Evolutionary conservation across 2,329 filamentous ascomycete species (phyloP), one percentile per base, ranked within the genome.

Genomic region (Xylariaceae sp.): DNA sequence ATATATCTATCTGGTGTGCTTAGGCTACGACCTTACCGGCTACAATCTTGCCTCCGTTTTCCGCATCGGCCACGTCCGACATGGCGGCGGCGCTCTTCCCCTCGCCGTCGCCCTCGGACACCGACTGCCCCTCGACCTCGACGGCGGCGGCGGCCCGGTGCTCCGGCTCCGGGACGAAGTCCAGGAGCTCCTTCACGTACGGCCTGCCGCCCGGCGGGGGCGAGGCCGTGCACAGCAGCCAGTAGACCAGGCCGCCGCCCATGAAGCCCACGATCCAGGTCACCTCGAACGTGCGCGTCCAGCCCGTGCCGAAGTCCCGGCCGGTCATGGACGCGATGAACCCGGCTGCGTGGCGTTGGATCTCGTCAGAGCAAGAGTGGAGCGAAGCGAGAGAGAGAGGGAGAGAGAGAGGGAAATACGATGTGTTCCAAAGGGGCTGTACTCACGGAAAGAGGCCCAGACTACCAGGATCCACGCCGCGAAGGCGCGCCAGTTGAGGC

Each of bases 401-500:
- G n/a, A n/a, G n/a, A n/a, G n/a, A n/a, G 15, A 26, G 21, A 23
- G 5, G n/a, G 15, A 7, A 26, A 26, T 5, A 26, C n/a, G 12
- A 5, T 5, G 6, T 6, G 24, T 8, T 26, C 24, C n/a, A n/a
- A n/a, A n/a, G 12, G n/a, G n/a, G n/a, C 5, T 11, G 31, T 7
- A 32, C 35, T 21, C 29, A 37, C 35, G 35, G 13, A 37, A 37
- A 7, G 35, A 37, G 8, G 35, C 29, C 35, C 35, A 37, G 7
- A 37, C 24, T 2, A 19, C 21, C 10, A 37, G 15, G 7, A 11
- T 23, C 35, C 35, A 37, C 4, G 31, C 15, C 8, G 29, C 22
- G 19, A 41, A 35, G 6, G 38, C 39, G 18, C 37, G 13, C 36
- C 31, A 42, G 19, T 42, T 33, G 10, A 39, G 21, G 17, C 39